These are phyloP conservation scores for Pseudocercospora musae DNA, from an alignment of 2,329 filamentous ascomycete species.

Conservation along the genomic window DNA sequence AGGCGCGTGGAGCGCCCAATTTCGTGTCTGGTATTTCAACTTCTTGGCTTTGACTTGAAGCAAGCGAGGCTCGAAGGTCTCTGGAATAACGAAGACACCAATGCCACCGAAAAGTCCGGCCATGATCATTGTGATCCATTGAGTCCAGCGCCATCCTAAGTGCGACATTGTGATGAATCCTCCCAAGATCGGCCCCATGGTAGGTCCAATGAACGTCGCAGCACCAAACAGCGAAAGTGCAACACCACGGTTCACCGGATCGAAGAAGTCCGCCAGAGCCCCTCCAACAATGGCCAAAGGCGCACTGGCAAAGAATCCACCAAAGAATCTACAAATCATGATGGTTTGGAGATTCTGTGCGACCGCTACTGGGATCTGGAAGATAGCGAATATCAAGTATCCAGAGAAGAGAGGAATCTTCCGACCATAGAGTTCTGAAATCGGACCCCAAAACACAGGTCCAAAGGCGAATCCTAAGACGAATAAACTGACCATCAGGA, in stretches of 20 bases:
- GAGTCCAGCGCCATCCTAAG: slow-evolving; percentile 33
- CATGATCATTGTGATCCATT: slow-evolving; percentile 38
- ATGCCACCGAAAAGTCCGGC: slow-evolving; percentile 43
- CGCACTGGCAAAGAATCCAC: slow-evolving; percentile 52
- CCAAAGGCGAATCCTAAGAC: slow-evolving; percentile 28
- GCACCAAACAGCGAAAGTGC: slow-evolving; percentile 27
- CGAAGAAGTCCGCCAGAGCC: slow-evolving; percentile 27
- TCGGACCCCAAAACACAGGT: slow-evolving; percentile 19
- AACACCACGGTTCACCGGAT: slow-evolving; percentile 27
- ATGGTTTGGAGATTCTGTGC: slow-evolving; percentile 55
- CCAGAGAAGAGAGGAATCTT: slow-evolving; percentile 37
- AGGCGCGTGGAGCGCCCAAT: slow-evolving; percentile 30
- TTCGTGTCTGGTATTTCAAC: slow-evolving; percentile 54
- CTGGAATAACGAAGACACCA: slow-evolving; percentile 47
- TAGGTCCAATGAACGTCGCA: slow-evolving; percentile 29
- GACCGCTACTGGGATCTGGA: slow-evolving; percentile 55
- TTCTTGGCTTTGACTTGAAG: slow-evolving; percentile 48
- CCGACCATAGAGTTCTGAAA: slow-evolving; percentile 56
- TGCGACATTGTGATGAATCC: slow-evolving; percentile 28
- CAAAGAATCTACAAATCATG: slow-evolving; percentile 54
- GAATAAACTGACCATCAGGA: slow-evolving; percentile 25
- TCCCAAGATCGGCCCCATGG: slow-evolving; percentile 26
- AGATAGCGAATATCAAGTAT: slow-evolving; percentile 48
- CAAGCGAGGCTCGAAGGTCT: slow-evolving; percentile 47
- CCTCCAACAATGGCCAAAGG: slow-evolving; percentile 49